A percentile compares a stretch with the other conserved stretches of the same genome.
phyloP scores from a whole-genome alignment of 2,329 filamentous ascomycete species.

The Lachnellula subtilissima region DNA sequence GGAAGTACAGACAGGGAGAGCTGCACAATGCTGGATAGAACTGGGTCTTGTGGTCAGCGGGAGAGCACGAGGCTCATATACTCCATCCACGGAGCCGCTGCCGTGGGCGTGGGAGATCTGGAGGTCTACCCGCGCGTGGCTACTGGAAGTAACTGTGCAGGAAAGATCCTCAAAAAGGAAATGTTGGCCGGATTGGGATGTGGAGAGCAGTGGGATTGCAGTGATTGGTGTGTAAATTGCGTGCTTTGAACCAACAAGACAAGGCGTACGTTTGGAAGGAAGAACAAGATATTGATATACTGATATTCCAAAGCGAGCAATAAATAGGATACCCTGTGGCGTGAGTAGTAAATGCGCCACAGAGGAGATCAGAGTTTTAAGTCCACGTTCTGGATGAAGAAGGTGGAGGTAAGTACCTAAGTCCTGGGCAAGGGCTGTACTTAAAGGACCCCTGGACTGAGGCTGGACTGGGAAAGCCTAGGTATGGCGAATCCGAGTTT shows the following conservation, averaged over 20 bases:
- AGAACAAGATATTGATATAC: neutral
- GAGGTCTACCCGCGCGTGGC: neutral
- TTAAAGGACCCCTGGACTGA: no score
- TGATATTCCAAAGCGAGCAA: neutral
- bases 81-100: conserved; percentile 7
- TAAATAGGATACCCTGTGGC: neutral
- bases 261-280: neutral
- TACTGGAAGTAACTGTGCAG: neutral
- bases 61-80: conserved; percentile 17
- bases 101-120: conserved; percentile 13
- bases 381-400: no score
- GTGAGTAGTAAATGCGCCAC: no score
- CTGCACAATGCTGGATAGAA: conserved; percentile 5
- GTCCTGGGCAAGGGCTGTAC: no score
- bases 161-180: neutral
- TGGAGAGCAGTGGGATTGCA: neutral
- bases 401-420: no score
- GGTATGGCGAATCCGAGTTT: no score
- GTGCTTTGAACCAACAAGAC: conserved; percentile 10
- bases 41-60: neutral
- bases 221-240: conserved; percentile 14
- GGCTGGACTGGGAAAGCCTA: no score
- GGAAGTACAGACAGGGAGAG: conserved; percentile 1
- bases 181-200: neutral
- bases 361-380: no score